Base-by-base conservation (phyloP, 2,329 filamentous ascomycete genomes). In the Fusarium drepaniforme region DNA sequence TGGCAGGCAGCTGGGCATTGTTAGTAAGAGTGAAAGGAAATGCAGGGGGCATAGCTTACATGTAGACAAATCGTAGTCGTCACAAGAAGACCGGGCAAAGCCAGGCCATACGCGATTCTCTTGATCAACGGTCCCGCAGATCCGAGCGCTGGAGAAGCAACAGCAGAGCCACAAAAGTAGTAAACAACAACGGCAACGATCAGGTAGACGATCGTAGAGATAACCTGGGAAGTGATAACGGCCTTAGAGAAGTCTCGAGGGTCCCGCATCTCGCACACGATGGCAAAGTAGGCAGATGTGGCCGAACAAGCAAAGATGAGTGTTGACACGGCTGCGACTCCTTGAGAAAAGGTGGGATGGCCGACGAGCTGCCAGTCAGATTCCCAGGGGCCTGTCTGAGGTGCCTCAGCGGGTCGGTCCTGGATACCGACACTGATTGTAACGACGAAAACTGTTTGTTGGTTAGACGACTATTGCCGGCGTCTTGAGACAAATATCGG, bases 111-210 rank as follows among this genome's bases (percentile, higher is more conserved):
- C 51, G 79, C 81, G 15, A 87, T 76, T 68, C 83, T 86, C 80
- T 87, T 87, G 67, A 86, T 79, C 1, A 78, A 64, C 0, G 64
- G 33, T 3, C 86, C 86, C 0, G 85, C 86, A n/a, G 85, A 86
- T 2, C 85, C 86, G 11, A 88, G 82, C 8, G 86, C 85, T 0
- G 86, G 86, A 0, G 85, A 86, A 0, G 86, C 83, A 5, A 88
- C 85, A 65, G 84, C 86, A 0, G 84, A 85, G 0, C 86, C 86
- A 68, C 84, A 86, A 75, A 80, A 87, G 46, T 84, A 82, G 77
- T 88, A 88, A 3, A 88, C 83, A 0, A 87, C 84, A 3, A 80
- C 71, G 6, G 79, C 80, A 18, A 85, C 81, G 13, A 79, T 66
- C 12, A 81, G 59, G 30, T 84, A 84, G 16, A 81, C 82, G 13